Conservation (phyloP, 441 rosid species). For the Populus hybrid region DNA sequence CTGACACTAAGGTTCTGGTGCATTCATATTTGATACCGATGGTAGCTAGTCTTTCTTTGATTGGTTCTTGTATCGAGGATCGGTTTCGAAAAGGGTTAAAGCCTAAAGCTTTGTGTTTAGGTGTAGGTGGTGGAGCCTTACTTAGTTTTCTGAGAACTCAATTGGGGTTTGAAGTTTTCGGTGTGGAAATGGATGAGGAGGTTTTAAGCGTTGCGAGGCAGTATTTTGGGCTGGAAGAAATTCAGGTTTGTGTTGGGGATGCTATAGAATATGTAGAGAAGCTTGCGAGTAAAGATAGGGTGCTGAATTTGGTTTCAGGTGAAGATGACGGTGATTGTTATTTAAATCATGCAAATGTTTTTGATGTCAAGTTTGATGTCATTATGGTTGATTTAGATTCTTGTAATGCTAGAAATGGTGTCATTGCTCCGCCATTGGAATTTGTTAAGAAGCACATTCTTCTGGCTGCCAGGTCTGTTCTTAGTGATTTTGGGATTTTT, state of each 20-base stretch:
- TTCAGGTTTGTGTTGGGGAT: constrained; percentile 43
- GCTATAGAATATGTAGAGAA: constrained; percentile 50
- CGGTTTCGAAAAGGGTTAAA: constrained; percentile 25
- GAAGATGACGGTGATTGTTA: constrained; percentile 8
- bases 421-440: constrained; percentile 71
- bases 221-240: constrained; percentile 65
- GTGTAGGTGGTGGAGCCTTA: constrained; percentile 91
- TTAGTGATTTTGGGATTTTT: constrained; percentile 52
- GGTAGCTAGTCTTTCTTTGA: constrained; percentile 69
- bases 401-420: constrained; percentile 45
- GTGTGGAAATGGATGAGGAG: constrained; percentile 65
- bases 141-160: constrained; percentile 53
- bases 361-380: constrained; percentile 50
- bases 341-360: constrained; percentile 2
- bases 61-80: constrained; percentile 29
- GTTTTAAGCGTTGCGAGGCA: constrained; percentile 56
- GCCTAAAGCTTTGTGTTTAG: constrained; percentile 73
- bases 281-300: constrained; percentile 24
- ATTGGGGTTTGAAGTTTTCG: constrained; percentile 63
- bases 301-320: constrained; percentile 9
- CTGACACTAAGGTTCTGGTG: constrained; percentile 52
- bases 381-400: constrained; percentile 88
- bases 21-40: constrained; percentile 75
- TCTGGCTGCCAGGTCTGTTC: constrained; percentile 48
- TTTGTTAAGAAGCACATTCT: constrained; percentile 48